Evolutionary conservation across 139 green algal genomes (phyloP), one percentile per base, ranked within the genome.

Genomic region (Desmodesmus armatus): DNA sequence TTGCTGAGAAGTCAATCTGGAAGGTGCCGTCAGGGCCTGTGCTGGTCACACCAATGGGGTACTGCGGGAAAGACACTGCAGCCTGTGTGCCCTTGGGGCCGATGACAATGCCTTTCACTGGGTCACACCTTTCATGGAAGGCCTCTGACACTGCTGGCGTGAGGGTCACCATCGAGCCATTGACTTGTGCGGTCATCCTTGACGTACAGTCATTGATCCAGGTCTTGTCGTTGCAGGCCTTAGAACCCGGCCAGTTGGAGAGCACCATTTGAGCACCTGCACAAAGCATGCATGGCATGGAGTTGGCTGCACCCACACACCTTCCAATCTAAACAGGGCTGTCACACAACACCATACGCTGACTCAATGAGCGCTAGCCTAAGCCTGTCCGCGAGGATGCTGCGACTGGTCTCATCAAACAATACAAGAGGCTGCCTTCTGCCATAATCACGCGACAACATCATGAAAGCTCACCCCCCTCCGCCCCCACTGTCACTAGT

Each of bases 121-220:
- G 43, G 25, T 72, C 71, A 58, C 82, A 87, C 17, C 40, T 3
- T 58, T 87, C 55, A 25, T 76, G 76, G 5, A 73, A 75, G 5
- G 47, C 43, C 5, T 3, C 15, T 11, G n/a, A 37, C 33, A 74
- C 21, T 51, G 72, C 53, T 31, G 82, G 82, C 11, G 55, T 82
- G 17, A 87, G 43, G 21, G 43, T 2, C 13, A 87, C 82, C 5
- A 21, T 25, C n/a, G 47, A 33, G 43, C 82, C 82, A 31, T 82
- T 72, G 58, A 87, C 58, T 17, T 40, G 25, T 51, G 60, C 72
- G 21, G 31, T 76, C 82, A 87, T 82, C 58, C 76, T 55, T 17
- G 71, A 76, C 3, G 82, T 82, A 58, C 82, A 87, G 53, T 87
- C 82, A 23, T 87, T 86, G 0, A 82, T 39, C 82, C 82, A 87